Conservation (phyloP, 2,329 filamentous ascomycete species). For the Neurospora sp. region DNA sequence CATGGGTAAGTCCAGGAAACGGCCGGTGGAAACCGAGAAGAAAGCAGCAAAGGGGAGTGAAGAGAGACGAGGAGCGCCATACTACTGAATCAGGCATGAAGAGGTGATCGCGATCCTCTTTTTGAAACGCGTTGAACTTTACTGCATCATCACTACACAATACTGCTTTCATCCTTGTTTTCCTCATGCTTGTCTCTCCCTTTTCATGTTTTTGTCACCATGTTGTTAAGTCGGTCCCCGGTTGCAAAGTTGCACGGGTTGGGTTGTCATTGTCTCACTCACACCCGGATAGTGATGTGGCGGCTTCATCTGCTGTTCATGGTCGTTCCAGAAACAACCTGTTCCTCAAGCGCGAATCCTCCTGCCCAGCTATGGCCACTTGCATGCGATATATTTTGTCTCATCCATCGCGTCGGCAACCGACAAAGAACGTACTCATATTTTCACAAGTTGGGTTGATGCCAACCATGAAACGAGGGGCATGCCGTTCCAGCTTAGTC, state of each 20-base stretch:
- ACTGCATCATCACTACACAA: not conserved
- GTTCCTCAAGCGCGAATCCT: not conserved
- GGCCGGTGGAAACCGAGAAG: not conserved
- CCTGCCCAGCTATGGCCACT: not conserved
- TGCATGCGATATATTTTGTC: not conserved
- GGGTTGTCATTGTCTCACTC: conserved; percentile 1
- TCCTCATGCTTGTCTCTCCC: not conserved
- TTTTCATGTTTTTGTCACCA: not conserved
- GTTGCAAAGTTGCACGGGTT: conserved; percentile 1
- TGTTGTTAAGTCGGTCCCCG: not conserved
- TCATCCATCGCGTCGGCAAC: not conserved
- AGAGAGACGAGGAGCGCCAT: not conserved
- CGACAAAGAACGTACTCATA: not conserved
- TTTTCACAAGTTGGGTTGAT: not conserved
- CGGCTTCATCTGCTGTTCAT: not conserved
- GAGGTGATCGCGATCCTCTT: not conserved
- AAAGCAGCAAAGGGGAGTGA: not conserved
- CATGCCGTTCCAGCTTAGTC: not conserved
- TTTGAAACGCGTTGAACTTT: not conserved
- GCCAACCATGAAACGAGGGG: not conserved
- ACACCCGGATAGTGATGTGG: not conserved
- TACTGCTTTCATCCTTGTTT: not conserved
- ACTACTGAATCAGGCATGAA: not conserved
- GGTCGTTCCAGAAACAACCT: not conserved
- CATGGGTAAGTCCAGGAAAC: not conserved